Conservation (phyloP, 1,139 yeast species). For the Kurtzmaniella natalensis region DNA sequence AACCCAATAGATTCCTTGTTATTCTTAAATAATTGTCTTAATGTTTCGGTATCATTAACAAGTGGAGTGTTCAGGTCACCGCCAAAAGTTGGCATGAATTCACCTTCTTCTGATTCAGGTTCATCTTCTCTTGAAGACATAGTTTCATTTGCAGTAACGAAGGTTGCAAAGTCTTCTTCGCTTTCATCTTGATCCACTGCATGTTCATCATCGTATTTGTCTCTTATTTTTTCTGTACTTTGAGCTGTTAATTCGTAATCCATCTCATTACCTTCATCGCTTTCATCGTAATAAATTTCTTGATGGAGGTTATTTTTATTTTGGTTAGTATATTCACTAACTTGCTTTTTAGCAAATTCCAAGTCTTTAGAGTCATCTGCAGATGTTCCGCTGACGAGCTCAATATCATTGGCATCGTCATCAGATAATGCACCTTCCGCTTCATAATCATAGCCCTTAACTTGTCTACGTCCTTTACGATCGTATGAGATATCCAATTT, state of each 20-base stretch:
- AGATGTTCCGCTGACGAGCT: too few relatives aligned
- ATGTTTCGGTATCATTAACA: constrained; percentile 50
- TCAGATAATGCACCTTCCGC: constrained; percentile 24
- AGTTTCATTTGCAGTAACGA: constrained; percentile 1
- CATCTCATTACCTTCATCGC: constrained; percentile 34
- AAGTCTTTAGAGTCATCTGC: constrained; percentile 20
- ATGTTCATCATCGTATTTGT: constrained; percentile 26
- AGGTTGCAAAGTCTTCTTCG: constrained; percentile 5
- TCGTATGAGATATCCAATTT: constrained; percentile 42
- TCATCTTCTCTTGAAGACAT: constrained; percentile 3
- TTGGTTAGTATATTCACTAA: constrained; percentile 17
- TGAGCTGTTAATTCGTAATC: constrained; percentile 24
- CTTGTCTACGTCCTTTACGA: constrained; percentile 38
- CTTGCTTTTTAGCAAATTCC: constrained; percentile 15
- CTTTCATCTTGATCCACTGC: constrained; percentile 11
- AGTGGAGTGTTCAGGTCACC: constrained; percentile 18
- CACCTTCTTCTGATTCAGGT: constrained; percentile 28
- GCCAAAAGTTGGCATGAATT: constrained; percentile 52
- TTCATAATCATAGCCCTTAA: constrained; percentile 35
- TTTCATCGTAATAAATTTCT: constrained; percentile 41
- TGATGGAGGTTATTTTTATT: constrained; percentile 17
- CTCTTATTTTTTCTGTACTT: constrained; percentile 20
- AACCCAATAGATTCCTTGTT: constrained; percentile 16
- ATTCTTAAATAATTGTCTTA: constrained; percentile 62
- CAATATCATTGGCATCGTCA: constrained; percentile 16